Conservation (phyloP, 768 basidiomycete genomes). For the Omphalotus guepiniiformis region DNA sequence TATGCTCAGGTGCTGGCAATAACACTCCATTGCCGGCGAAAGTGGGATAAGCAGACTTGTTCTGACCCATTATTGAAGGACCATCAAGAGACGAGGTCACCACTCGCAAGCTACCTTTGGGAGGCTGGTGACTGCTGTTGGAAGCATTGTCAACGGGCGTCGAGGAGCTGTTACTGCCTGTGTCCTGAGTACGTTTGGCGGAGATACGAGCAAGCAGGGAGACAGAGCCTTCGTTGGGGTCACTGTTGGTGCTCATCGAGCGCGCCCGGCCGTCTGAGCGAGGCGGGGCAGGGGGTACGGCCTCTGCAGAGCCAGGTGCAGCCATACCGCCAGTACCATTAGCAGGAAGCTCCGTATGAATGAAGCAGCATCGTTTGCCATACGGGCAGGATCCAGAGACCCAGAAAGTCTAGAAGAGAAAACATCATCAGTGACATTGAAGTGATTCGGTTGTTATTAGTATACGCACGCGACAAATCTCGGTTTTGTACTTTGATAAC, state of each 20-base stretch:
- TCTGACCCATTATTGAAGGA: conserved; percentile 59
- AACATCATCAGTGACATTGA: conserved; percentile 10
- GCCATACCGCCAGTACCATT: conserved; percentile 55
- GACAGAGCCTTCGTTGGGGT: conserved; percentile 66
- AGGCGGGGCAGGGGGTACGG: conserved; percentile 49
- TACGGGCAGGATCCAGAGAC: conserved; percentile 91
- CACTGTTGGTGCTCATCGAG: conserved; percentile 72
- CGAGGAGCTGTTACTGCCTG: conserved; percentile 30
- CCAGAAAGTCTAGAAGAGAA: conserved; percentile 73
- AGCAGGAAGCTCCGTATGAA: conserved; percentile 80
- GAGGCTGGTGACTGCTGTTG: conserved; percentile 53
- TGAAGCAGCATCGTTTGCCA: conserved; percentile 91
- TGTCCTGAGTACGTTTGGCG: conserved; percentile 56
- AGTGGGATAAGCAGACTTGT: conserved; percentile 82
- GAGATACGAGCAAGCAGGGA: conserved; percentile 78
- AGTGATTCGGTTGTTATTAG: conserved; percentile 6
- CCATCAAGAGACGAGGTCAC: conserved; percentile 66
- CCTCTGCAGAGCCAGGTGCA: conserved; percentile 30
- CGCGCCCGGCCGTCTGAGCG: conserved; percentile 53
- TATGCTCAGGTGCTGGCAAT: conserved; percentile 53
- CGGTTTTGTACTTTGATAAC: conserved; percentile 75
- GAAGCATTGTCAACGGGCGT: conserved; percentile 52
- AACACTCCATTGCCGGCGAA: conserved; percentile 59
- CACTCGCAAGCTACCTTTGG: conserved; percentile 66
- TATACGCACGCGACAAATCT: conserved; percentile 77